A percentile compares a stretch with the other conserved stretches of the same genome.
Evolutionary conservation across 2,329 filamentous ascomycete genomes (phyloP).

Genomic region (Hypoxylon sp.): DNA sequence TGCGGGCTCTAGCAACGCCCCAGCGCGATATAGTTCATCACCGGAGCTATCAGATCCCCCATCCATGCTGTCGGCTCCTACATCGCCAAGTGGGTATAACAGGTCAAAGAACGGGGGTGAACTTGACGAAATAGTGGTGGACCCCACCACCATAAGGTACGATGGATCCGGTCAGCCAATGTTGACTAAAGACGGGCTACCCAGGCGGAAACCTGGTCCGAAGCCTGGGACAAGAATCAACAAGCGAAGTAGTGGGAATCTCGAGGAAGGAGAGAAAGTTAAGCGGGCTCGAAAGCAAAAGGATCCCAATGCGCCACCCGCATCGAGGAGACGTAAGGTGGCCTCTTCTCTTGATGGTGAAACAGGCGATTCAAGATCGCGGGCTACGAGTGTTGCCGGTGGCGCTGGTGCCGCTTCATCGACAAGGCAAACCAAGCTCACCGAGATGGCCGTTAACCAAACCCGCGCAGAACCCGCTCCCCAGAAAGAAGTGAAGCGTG

Average conservation of each 20-base stretch:
- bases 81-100: conserved; percentile 49
- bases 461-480: conserved; percentile 56
- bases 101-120: conserved; percentile 49
- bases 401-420: conserved; percentile 44
- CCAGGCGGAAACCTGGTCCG: conserved; percentile 75
- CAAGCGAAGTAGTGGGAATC: conserved; percentile 58
- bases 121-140: conserved; percentile 54
- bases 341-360: conserved; percentile 55
- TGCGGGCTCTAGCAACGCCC: conserved; percentile 47
- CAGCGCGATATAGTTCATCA: conserved; percentile 53
- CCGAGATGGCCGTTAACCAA: conserved; percentile 55
- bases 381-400: conserved; percentile 48
- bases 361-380: conserved; percentile 47
- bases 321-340: conserved; percentile 70
- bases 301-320: conserved; percentile 71
- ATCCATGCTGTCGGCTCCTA: conserved; percentile 53
- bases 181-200: conserved; percentile 71
- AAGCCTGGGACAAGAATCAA: conserved; percentile 73
- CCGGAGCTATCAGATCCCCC: conserved; percentile 55
- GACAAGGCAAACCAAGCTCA: conserved; percentile 59
- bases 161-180: conserved; percentile 57
- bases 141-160: conserved; percentile 54
- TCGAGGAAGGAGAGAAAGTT: conserved; percentile 62
- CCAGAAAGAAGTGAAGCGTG: conserved; percentile 67
- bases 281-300: conserved; percentile 70